Conservation (phyloP, 2,329 filamentous ascomycete genomes). For the Trichoderma sp. region DNA sequence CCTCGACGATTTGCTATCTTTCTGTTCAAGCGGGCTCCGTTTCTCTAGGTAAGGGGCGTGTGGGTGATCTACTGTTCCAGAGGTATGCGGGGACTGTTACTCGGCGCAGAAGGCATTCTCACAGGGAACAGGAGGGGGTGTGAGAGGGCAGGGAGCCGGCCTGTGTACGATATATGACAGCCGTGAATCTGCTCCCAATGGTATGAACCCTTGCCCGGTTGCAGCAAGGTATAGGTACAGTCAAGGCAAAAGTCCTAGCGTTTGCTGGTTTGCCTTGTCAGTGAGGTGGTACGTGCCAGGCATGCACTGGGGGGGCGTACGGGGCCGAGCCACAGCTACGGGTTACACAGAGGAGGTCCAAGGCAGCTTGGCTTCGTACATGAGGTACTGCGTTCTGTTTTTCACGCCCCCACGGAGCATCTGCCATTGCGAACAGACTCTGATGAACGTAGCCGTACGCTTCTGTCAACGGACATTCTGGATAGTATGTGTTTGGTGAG, state of each 20-base stretch:
- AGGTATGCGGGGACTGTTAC: neutral
- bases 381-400: too few relatives aligned
- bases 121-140: neutral
- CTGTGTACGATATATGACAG: neutral
- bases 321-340: neutral
- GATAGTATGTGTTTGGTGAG: neutral
- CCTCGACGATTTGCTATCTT: neutral
- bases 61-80: neutral
- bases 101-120: neutral
- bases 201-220: neutral
- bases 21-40: neutral
- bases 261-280: neutral
- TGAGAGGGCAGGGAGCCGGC: neutral
- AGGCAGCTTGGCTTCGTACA: too few relatives aligned
- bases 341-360: neutral
- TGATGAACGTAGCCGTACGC: neutral
- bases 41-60: neutral
- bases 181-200: neutral
- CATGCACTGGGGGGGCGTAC: too few relatives aligned
- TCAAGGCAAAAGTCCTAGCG: neutral
- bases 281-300: too few relatives aligned
- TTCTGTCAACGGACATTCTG: slow-evolving; percentile 8
- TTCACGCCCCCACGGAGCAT: neutral
- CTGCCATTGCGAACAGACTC: too few relatives aligned
- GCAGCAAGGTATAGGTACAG: too few relatives aligned